phyloP scores from a whole-genome alignment of 345 rosid genomes.

The Linum lewisii region DNA sequence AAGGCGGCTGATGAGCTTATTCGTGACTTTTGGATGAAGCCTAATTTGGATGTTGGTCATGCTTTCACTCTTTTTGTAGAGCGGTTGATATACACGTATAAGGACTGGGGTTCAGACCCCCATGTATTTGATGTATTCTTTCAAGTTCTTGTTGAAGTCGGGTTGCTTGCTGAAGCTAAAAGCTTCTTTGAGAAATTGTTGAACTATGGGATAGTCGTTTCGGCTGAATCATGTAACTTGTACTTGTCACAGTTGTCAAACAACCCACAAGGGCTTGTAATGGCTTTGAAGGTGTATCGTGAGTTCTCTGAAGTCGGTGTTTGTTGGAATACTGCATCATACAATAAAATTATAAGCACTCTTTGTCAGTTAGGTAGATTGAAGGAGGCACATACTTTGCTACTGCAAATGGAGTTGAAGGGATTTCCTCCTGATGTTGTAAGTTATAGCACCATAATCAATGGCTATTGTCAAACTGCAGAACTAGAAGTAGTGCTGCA shows the following conservation, averaged over 20 bases:
- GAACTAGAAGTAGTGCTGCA: conserved; percentile 36
- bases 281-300: conserved; percentile 31
- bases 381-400: conserved; percentile 66
- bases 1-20: conserved; percentile 43
- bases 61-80: conserved; percentile 47
- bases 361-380: conserved; percentile 46
- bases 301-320: conserved; percentile 56
- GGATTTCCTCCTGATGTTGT: conserved; percentile 74
- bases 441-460: conserved; percentile 67
- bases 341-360: conserved; percentile 45
- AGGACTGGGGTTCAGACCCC: conserved; percentile 90
- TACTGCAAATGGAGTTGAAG: conserved; percentile 58
- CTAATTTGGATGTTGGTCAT: conserved; percentile 37
- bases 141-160: conserved; percentile 61
- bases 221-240: conserved; percentile 69
- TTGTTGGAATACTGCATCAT: conserved; percentile 63
- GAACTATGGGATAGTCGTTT: conserved; percentile 69
- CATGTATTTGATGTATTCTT: conserved; percentile 73
- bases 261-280: conserved; percentile 23
- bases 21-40: conserved; percentile 53
- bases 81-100: conserved; percentile 61
- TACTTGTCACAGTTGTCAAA: conserved; percentile 55
- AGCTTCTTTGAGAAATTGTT: conserved; percentile 64
- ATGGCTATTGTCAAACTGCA: conserved; percentile 63
- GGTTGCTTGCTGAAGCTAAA: conserved; percentile 60